Evolutionary conservation across 352 stramenopile genomes (phyloP).

Genomic region (Phytophthora pini): DNA sequence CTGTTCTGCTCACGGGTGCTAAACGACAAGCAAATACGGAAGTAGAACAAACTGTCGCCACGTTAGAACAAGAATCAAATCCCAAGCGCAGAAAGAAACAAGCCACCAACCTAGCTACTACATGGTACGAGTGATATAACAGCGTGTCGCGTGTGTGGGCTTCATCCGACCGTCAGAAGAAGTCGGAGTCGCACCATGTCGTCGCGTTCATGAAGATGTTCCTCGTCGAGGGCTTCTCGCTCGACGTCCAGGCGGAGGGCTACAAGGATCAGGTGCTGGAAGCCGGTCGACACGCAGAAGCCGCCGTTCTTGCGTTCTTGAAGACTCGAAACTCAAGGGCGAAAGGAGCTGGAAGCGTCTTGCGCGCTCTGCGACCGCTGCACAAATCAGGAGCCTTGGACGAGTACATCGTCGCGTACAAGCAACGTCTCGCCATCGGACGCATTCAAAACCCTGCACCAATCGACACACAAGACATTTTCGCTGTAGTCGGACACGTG

Average conservation of each 20-base stretch:
- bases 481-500: not conserved
- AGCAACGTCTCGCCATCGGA: constrained; percentile 3
- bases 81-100: constrained; percentile 7
- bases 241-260: not conserved
- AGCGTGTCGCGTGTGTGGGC: not conserved
- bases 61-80: constrained; percentile 5
- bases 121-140: constrained; percentile 28
- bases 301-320: constrained; percentile 7
- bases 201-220: constrained; percentile 36
- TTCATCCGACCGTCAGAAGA: constrained; percentile 22
- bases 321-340: not conserved
- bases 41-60: not conserved
- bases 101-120: constrained; percentile 1
- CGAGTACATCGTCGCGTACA: constrained; percentile 7
- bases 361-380: constrained; percentile 10
- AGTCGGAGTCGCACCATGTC: constrained; percentile 19
- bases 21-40: not conserved
- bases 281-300: not conserved
- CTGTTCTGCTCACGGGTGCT: no score
- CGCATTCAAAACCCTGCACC: constrained; percentile 6
- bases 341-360: constrained; percentile 6
- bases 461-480: constrained; percentile 7
- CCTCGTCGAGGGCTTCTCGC: not conserved
- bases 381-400: constrained; percentile 5
- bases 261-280: constrained; percentile 19